Conservation (phyloP, 2,329 filamentous ascomycete species). For the Exophiala spinifera region DNA sequence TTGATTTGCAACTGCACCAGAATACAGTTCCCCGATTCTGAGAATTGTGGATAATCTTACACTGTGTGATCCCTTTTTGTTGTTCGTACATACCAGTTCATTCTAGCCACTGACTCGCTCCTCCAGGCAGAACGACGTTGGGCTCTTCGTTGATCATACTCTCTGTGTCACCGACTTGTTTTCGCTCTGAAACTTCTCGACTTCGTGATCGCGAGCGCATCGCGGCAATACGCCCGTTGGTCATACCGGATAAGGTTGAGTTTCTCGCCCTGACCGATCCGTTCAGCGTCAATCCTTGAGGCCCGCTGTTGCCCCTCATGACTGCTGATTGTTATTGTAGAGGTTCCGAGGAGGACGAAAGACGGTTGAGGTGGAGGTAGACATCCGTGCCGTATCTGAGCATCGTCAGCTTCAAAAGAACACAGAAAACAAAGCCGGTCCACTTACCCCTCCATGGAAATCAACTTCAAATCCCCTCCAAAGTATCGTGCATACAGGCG, state of each 20-base stretch:
- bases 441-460: slow-evolving; percentile 96
- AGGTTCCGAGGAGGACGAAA: slow-evolving; percentile 93
- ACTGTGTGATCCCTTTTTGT: no score
- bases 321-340: slow-evolving; percentile 88
- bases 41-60: no score
- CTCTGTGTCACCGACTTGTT: slow-evolving; percentile 86
- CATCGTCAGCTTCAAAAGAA: background rate
- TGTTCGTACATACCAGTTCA: slow-evolving; percentile 7
- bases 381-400: slow-evolving; percentile 93
- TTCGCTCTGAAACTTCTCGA: slow-evolving; percentile 76
- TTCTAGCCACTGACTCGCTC: slow-evolving; percentile 26
- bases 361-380: slow-evolving; percentile 92
- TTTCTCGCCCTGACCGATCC: slow-evolving; percentile 1
- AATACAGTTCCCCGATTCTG: no score
- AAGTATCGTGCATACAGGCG: slow-evolving; percentile 95
- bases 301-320: slow-evolving; percentile 42
- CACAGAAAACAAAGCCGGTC: background rate
- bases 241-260: slow-evolving; percentile 11
- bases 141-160: slow-evolving; percentile 63
- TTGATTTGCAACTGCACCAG: no score
- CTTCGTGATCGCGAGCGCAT: slow-evolving; percentile 69
- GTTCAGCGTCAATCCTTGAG: slow-evolving; percentile 56
- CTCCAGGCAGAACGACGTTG: slow-evolving; percentile 21
- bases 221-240: slow-evolving; percentile 43
- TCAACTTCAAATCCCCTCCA: slow-evolving; percentile 92